Conservation (phyloP, 345 rosid species). For the Eucalyptus virginea region DNA sequence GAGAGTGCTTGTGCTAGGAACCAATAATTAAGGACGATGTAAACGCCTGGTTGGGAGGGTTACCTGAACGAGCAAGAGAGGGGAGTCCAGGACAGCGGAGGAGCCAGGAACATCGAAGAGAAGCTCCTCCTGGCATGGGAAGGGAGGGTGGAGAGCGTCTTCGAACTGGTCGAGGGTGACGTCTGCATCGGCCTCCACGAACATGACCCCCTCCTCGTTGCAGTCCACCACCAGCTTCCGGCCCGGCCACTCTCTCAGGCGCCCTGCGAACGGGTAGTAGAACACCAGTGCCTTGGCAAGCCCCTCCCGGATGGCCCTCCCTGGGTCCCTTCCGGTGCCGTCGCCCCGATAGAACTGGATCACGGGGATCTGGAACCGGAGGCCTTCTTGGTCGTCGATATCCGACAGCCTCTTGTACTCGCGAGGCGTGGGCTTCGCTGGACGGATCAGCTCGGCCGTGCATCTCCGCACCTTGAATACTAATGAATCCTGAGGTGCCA, state of each 20-base stretch:
- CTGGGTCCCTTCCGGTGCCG: not conserved
- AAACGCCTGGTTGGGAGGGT: not conserved
- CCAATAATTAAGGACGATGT: not conserved
- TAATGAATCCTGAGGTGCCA: not conserved
- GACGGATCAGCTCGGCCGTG: not conserved
- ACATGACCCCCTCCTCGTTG: not conserved
- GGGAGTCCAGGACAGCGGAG: not conserved
- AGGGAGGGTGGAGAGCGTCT: not conserved
- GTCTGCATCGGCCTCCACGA: not conserved
- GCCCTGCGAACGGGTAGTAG: slow-evolving; percentile 1
- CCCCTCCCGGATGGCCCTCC: not conserved
- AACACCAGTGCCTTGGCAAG: not conserved
- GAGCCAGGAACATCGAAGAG: not conserved
- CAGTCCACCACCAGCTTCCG: slow-evolving; percentile 1
- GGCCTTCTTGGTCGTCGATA: not conserved
- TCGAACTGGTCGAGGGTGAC: not conserved
- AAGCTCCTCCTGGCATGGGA: not conserved
- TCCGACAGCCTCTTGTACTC: not conserved
- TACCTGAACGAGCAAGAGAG: not conserved
- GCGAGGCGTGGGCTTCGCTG: not conserved
- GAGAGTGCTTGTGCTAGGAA: not conserved
- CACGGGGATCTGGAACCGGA: not conserved
- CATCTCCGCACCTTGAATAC: not conserved
- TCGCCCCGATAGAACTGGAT: not conserved
- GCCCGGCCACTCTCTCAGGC: not conserved